Evolutionary conservation across 2,329 filamentous ascomycete species (phyloP).

Genomic region (Botrytis deweyae): DNA sequence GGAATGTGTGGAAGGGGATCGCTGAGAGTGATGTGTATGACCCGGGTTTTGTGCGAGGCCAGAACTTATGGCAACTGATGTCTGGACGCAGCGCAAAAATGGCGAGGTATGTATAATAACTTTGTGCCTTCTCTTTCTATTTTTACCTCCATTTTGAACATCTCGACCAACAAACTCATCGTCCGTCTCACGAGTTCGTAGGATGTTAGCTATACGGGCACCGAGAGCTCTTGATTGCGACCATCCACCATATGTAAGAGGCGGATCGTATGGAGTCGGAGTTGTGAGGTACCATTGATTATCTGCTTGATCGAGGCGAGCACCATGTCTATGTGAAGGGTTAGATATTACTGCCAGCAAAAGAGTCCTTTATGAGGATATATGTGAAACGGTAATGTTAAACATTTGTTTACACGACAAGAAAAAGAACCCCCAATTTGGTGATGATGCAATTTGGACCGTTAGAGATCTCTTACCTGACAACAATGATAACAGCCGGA

Average conservation of each 20-base stretch:
- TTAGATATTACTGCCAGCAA: constrained; percentile 22
- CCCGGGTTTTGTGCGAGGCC: constrained; percentile 68
- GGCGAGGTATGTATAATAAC: constrained; percentile 92
- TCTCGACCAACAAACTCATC: constrained; percentile 33
- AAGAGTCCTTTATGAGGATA: not conserved
- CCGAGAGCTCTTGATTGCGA: constrained; percentile 81
- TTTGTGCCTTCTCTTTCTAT: constrained; percentile 63
- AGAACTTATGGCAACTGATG: constrained; percentile 81
- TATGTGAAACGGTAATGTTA: not conserved
- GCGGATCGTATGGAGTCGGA: constrained; percentile 91
- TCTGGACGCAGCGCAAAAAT: constrained; percentile 89
- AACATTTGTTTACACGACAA: not conserved
- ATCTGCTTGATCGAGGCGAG: constrained; percentile 90
- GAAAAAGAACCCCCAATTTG: not conserved
- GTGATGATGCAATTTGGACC: not conserved
- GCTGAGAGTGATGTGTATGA: constrained; percentile 36
- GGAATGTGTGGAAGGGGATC: constrained; percentile 25
- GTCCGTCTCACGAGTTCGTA: constrained; percentile 51
- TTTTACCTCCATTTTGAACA: constrained; percentile 30
- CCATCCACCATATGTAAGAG: constrained; percentile 93
- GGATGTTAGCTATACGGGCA: constrained; percentile 74
- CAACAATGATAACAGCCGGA: constrained; percentile 52
- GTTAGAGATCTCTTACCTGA: constrained; percentile 43
- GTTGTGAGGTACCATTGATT: constrained; percentile 93
- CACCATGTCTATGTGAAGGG: constrained; percentile 68